phyloP scores from a whole-genome alignment of 2,329 filamentous ascomycete species.

The Ilyonectria destructans region DNA sequence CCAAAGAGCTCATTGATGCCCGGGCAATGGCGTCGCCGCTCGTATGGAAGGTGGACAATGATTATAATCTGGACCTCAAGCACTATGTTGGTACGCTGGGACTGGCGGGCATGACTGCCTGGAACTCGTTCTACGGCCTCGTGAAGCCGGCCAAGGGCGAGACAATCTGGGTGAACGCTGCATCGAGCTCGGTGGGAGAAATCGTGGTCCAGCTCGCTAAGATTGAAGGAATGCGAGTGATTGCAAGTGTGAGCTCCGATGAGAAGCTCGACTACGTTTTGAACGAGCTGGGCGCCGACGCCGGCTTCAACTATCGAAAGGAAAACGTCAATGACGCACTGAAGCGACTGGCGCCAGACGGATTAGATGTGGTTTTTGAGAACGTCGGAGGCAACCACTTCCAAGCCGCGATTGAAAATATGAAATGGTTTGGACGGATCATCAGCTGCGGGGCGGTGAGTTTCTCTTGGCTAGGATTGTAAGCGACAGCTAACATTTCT shows the following conservation, averaged over 20 bases:
- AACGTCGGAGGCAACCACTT: conserved; percentile 62
- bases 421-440: conserved; percentile 21
- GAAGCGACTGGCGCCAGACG: conserved; percentile 77
- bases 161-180: conserved; percentile 84
- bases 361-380: conserved; percentile 76
- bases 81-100: conserved; percentile 79
- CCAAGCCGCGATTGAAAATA: conserved; percentile 14
- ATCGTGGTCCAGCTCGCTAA: conserved; percentile 87
- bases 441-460: conserved; percentile 12
- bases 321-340: conserved; percentile 79
- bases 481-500: not conserved
- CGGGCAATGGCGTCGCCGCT: conserved; percentile 9
- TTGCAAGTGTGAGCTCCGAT: conserved; percentile 82
- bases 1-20: not conserved
- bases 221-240: conserved; percentile 81
- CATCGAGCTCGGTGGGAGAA: conserved; percentile 84
- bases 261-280: conserved; percentile 78
- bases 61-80: conserved; percentile 12
- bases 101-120: conserved; percentile 71
- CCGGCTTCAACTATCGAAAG: conserved; percentile 87
- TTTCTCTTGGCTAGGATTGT: not conserved
- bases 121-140: conserved; percentile 76
- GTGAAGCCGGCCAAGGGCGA: conserved; percentile 74
- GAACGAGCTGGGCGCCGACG: conserved; percentile 63
- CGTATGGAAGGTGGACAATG: conserved; percentile 7